Conservation (phyloP, 305 asterid genomes). For the Fraxinus floribunda region DNA sequence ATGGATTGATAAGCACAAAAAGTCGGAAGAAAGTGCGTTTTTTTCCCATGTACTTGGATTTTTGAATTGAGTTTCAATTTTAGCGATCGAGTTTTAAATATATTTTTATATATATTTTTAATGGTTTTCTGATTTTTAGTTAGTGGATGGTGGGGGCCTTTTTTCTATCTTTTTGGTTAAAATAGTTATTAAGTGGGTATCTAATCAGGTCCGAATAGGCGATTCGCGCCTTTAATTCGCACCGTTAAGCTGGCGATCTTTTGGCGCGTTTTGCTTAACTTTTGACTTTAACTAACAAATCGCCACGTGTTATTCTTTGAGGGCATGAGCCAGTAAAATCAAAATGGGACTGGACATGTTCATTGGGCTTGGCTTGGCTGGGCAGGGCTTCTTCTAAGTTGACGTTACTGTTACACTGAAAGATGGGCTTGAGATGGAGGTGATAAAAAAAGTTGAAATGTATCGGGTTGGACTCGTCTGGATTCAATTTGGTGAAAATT, state of each 20-base stretch:
- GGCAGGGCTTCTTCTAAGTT: background rate
- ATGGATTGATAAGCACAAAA: no score
- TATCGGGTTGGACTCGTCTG: no score
- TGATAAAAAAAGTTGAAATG: no score
- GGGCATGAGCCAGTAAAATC: background rate
- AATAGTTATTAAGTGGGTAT: background rate
- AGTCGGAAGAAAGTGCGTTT: no score
- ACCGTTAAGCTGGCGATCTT: constrained; percentile 20
- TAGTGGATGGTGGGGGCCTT: background rate
- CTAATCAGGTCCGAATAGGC: background rate
- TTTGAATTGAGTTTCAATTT: background rate
- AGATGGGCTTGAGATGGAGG: background rate
- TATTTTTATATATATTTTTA: background rate
- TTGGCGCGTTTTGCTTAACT: constrained; percentile 27
- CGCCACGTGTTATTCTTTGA: background rate
- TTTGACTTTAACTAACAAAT: constrained; percentile 8
- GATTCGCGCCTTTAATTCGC: constrained; percentile 31
- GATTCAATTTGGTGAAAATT: no score
- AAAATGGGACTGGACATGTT: background rate
- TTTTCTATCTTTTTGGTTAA: background rate
- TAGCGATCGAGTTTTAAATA: background rate
- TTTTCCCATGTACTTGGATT: no score
- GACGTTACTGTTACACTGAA: background rate
- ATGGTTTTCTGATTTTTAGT: background rate
- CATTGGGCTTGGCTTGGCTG: background rate